Percentiles rank a stretch among this genome's conserved stretches.
Evolutionary conservation across 2,329 filamentous ascomycete species (phyloP).

Genomic region (Dactylellina drechsleri): DNA sequence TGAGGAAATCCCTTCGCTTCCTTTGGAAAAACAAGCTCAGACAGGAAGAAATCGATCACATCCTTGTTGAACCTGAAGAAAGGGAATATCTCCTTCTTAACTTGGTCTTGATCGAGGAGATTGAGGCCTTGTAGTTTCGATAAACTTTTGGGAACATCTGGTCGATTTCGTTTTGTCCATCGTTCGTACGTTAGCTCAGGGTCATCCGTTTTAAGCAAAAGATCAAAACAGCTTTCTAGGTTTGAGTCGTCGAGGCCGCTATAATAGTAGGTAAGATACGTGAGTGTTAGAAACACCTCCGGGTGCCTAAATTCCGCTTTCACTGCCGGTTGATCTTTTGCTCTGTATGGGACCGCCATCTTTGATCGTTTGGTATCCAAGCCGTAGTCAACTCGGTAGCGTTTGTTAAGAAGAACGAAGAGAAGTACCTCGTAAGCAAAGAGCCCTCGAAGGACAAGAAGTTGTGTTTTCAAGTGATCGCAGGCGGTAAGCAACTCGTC

Average conservation of each 20-base stretch:
- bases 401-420: slow-evolving; percentile 68
- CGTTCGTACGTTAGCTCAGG: slow-evolving; percentile 65
- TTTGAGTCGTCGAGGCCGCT: slow-evolving; percentile 67
- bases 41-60: slow-evolving; percentile 73
- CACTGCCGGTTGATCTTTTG: slow-evolving; percentile 69
- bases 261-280: slow-evolving; percentile 69
- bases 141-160: slow-evolving; percentile 62
- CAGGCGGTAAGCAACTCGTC: slow-evolving; percentile 11
- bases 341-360: slow-evolving; percentile 70
- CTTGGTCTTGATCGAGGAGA: slow-evolving; percentile 18
- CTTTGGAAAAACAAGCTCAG: slow-evolving; percentile 69
- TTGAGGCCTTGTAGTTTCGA: slow-evolving; percentile 60
- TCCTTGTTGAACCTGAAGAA: slow-evolving; percentile 66
- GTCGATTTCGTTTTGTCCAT: slow-evolving; percentile 62
- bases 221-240: slow-evolving; percentile 64
- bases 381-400: slow-evolving; percentile 75
- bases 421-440: slow-evolving; percentile 68
- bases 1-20: slow-evolving; percentile 72
- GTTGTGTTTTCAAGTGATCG: slow-evolving; percentile 55
- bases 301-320: slow-evolving; percentile 72
- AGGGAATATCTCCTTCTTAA: slow-evolving; percentile 71
- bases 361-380: slow-evolving; percentile 60
- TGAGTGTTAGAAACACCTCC: slow-evolving; percentile 70
- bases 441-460: slow-evolving; percentile 69
- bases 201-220: slow-evolving; percentile 68